Evolutionary conservation across 164 flowering plant species (phyloP).

Genomic region (Chimonanthus praecox): DNA sequence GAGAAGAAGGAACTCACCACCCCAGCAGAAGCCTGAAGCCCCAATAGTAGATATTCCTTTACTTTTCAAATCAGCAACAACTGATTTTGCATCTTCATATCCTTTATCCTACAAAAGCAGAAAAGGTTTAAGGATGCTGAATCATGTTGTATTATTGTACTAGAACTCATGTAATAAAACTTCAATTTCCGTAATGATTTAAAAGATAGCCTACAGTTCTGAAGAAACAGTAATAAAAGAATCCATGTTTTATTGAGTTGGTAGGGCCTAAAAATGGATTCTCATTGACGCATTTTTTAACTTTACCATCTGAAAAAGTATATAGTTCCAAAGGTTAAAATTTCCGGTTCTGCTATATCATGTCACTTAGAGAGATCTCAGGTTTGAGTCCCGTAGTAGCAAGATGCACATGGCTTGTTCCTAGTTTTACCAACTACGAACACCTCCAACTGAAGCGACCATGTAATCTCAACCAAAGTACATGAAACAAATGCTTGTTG

Average conservation of each 20-base stretch:
- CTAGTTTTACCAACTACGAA: no score
- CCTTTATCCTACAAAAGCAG: slow-evolving; percentile 42
- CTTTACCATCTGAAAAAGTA: no score
- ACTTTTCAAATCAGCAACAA: slow-evolving; percentile 50
- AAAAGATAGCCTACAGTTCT: no score
- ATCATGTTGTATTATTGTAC: neutral
- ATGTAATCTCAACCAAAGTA: no score
- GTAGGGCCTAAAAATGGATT: neutral
- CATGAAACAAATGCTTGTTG: no score
- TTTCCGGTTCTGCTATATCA: no score
- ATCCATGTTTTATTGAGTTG: neutral
- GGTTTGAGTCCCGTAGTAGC: no score
- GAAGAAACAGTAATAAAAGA: no score
- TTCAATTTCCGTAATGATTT: neutral
- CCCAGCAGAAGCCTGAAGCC: slow-evolving; percentile 74
- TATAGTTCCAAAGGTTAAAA: no score
- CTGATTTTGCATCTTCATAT: slow-evolving; percentile 50
- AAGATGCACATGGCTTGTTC: no score
- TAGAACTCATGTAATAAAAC: neutral
- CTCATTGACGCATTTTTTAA: neutral
- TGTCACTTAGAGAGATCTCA: no score
- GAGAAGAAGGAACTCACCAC: slow-evolving; percentile 36
- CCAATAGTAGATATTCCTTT: slow-evolving; percentile 50
- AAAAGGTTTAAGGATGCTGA: neutral
- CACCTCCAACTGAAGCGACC: no score